These are phyloP conservation scores for Stagonosporopsis tanaceti DNA, from an alignment of 2,329 filamentous ascomycete species.

Conservation along the genomic window DNA sequence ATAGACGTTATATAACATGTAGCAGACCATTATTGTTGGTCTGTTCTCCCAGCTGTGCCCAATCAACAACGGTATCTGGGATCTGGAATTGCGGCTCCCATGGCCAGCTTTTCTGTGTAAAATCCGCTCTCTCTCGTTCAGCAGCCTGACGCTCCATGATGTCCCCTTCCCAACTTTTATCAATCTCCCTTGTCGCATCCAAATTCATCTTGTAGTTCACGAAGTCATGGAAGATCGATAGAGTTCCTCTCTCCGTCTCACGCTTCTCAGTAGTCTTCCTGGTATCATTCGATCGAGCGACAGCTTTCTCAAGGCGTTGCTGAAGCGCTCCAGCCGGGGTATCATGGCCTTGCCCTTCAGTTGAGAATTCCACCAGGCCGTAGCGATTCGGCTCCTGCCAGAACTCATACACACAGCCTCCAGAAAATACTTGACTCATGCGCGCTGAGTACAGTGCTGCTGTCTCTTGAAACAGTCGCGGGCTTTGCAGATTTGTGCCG, in stretches of 20 bases:
- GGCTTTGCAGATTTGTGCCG: conserved; percentile 1
- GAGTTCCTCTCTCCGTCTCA: conserved; percentile 4
- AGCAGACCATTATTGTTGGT: background rate
- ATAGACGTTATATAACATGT: conserved; percentile 4
- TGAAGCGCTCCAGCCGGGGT: background rate
- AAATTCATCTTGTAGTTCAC: conserved; percentile 14
- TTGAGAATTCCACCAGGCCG: conserved; percentile 15
- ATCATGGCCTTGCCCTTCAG: background rate
- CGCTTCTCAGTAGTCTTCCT: conserved; percentile 14
- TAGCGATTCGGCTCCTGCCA: conserved; percentile 17
- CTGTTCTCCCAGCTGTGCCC: background rate
- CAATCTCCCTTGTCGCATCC: conserved; percentile 3
- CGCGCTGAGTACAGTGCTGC: conserved; percentile 16
- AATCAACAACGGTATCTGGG: conserved; percentile 9
- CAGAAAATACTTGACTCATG: conserved; percentile 23
- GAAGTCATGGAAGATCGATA: conserved; percentile 15
- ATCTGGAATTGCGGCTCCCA: conserved; percentile 12
- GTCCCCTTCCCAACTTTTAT: conserved; percentile 11
- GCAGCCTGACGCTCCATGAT: conserved; percentile 7
- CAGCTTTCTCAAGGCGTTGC: background rate
- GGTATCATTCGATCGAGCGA: background rate
- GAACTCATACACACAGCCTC: conserved; percentile 23
- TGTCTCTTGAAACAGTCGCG: conserved; percentile 20
- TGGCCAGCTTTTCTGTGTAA: conserved; percentile 7
- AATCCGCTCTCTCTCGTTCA: conserved; percentile 6